A percentile compares a stretch with the other conserved stretches of the same genome.
These are phyloP conservation scores for Chytriomyces hyalinus DNA, from an alignment of 192 early-diverging fungal genomes.

Conservation along the genomic window DNA sequence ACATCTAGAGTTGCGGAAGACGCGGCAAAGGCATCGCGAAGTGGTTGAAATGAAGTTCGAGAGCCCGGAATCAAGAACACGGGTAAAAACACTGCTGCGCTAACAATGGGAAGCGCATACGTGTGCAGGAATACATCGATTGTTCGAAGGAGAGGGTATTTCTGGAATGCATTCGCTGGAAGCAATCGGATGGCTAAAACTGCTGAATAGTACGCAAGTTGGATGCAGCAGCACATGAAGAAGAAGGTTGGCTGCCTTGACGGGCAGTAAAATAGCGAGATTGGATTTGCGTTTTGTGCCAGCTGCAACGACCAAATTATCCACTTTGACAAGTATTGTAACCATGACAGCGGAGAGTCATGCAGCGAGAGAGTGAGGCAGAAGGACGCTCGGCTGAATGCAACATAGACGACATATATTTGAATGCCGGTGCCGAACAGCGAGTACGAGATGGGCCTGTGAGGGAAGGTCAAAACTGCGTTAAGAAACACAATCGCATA, in stretches of 20 bases:
- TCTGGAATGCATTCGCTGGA: neutral
- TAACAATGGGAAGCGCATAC: conserved; percentile 8
- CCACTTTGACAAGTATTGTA: too few relatives aligned
- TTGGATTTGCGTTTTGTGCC: neutral
- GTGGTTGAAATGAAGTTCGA: neutral
- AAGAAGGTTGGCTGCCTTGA: conserved; percentile 14
- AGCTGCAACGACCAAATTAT: neutral
- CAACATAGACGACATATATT: conserved; percentile 10
- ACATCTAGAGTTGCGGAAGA: neutral
- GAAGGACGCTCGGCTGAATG: neutral
- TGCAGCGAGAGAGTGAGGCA: neutral
- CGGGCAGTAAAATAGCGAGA: neutral
- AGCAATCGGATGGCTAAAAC: conserved; percentile 6
- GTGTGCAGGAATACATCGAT: conserved; percentile 3
- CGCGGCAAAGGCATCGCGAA: neutral
- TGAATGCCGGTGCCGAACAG: conserved; percentile 7
- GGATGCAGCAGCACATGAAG: conserved; percentile 1
- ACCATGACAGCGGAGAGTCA: neutral
- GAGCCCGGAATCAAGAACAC: conserved; percentile 16
- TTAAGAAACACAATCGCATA: neutral
- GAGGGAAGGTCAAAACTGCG: neutral
- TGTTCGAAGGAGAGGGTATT: neutral
- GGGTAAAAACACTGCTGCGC: conserved; percentile 20
- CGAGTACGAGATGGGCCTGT: conserved; percentile 26
- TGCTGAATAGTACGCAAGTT: conserved; percentile 8